Evolutionary conservation across 192 early-diverging fungal species (phyloP).

Genomic region (Rhizophlyctis rosea): DNA sequence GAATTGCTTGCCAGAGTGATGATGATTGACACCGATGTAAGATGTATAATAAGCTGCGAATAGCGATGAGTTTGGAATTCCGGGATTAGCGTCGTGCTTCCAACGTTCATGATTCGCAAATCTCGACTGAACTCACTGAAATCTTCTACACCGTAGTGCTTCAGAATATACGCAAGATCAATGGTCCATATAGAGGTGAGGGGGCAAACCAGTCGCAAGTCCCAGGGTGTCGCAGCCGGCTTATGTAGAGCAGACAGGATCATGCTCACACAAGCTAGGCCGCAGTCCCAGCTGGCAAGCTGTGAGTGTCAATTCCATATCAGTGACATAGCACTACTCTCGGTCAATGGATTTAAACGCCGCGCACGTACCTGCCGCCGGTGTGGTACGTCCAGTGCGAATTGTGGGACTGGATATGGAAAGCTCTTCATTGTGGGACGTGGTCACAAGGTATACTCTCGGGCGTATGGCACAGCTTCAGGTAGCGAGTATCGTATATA

Average conservation of each 20-base stretch:
- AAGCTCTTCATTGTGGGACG: too few species aligned
- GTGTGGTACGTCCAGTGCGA: too few species aligned
- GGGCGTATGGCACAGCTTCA: too few species aligned
- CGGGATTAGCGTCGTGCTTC: background rate
- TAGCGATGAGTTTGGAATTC: background rate
- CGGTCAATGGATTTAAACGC: too few species aligned
- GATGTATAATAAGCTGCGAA: slow-evolving; percentile 77
- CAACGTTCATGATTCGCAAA: background rate
- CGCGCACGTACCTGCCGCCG: too few species aligned
- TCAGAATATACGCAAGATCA: slow-evolving; percentile 77
- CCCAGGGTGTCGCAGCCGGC: slow-evolving; percentile 1
- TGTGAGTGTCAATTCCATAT: too few species aligned
- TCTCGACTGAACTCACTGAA: slow-evolving; percentile 76
- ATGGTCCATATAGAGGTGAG: slow-evolving; percentile 84
- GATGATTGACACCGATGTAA: slow-evolving; percentile 76
- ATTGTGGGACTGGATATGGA: too few species aligned
- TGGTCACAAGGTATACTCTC: too few species aligned
- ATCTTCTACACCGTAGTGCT: slow-evolving; percentile 66
- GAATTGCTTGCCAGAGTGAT: slow-evolving; percentile 65
- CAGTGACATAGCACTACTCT: too few species aligned
- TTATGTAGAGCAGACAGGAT: slow-evolving; percentile 47
- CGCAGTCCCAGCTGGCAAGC: slow-evolving; percentile 74
- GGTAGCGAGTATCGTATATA: too few species aligned
- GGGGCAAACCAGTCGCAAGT: slow-evolving; percentile 28
- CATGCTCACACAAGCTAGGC: slow-evolving; percentile 82